These are phyloP conservation scores for Xylariaceae sp. DNA, from an alignment of 2,329 filamentous ascomycete species.

Conservation along the genomic window DNA sequence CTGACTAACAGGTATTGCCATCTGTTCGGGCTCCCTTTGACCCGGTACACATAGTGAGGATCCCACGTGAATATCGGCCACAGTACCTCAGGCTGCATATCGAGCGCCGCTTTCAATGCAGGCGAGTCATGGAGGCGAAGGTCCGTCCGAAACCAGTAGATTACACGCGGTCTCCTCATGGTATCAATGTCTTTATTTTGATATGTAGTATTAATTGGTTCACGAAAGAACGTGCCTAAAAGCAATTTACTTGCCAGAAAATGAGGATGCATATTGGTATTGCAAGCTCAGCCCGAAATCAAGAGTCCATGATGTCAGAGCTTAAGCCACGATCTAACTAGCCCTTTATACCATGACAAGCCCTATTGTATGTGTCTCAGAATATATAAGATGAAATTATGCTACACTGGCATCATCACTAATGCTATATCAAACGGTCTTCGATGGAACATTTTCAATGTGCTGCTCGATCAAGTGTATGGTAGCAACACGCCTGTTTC, in stretches of 20 bases:
- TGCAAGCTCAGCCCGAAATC: slow-evolving; percentile 5
- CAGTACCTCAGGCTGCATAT: slow-evolving; percentile 69
- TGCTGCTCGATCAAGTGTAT: neutral
- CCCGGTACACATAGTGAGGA: slow-evolving; percentile 77
- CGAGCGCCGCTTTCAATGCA: slow-evolving; percentile 72
- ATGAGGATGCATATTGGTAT: too few species aligned
- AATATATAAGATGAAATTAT: too few species aligned
- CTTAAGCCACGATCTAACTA: slow-evolving; percentile 12
- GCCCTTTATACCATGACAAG: too few species aligned
- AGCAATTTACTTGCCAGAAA: too few species aligned
- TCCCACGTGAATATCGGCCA: slow-evolving; percentile 84
- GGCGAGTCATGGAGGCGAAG: slow-evolving; percentile 79
- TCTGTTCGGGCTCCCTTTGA: slow-evolving; percentile 72
- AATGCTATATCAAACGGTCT: neutral
- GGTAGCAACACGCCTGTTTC: neutral
- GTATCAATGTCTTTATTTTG: neutral
- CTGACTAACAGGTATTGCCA: slow-evolving; percentile 71
- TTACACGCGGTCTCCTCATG: slow-evolving; percentile 56
- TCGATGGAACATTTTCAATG: neutral
- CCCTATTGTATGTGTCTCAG: too few species aligned
- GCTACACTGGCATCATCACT: neutral
- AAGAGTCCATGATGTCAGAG: slow-evolving; percentile 28
- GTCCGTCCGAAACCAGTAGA: slow-evolving; percentile 83
- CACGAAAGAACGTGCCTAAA: neutral
- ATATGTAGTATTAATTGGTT: neutral